These are phyloP conservation scores for Phytopythium boreale DNA, from an alignment of 352 stramenopile species.

Conservation along the genomic window DNA sequence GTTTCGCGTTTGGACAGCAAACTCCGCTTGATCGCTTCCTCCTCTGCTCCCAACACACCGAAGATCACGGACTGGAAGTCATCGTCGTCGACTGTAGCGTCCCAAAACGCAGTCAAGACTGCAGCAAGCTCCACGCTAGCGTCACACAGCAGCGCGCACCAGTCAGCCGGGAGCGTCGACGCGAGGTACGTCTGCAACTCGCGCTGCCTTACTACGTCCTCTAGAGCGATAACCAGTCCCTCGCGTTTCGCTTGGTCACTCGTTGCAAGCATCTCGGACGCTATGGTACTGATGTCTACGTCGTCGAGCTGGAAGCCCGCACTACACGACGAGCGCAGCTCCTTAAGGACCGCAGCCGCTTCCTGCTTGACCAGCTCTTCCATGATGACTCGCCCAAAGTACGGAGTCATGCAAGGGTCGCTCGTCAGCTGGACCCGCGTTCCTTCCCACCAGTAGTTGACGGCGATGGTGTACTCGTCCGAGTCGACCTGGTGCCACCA, in stretches of 20 bases:
- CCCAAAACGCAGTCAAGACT: constrained; percentile 40
- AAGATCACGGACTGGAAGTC: constrained; percentile 33
- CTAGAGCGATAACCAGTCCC: constrained; percentile 25
- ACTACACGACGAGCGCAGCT: constrained; percentile 10
- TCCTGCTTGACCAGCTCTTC: constrained; percentile 56
- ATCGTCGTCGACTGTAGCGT: constrained; percentile 18
- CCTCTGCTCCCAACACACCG: constrained; percentile 24
- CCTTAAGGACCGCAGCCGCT: constrained; percentile 22
- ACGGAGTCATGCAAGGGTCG: constrained; percentile 42
- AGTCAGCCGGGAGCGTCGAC: constrained; percentile 14
- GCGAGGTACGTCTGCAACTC: constrained; percentile 17
- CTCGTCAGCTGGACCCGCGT: constrained; percentile 45
- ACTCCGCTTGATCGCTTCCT: constrained; percentile 29
- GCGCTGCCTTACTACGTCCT: constrained; percentile 14
- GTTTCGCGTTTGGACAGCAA: constrained; percentile 35
- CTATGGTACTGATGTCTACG: constrained; percentile 8
- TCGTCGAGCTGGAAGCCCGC: constrained; percentile 2
- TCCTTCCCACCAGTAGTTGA: constrained; percentile 85
- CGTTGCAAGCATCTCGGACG: constrained; percentile 12
- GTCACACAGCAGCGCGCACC: constrained; percentile 28
- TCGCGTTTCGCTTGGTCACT: constrained; percentile 26
- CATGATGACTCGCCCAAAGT: constrained; percentile 64
- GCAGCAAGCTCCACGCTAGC: constrained; percentile 27
- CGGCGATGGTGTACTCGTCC: constrained; percentile 64
- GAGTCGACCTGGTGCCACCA: constrained; percentile 88